Base-by-base conservation (phyloP, 306 rosid genomes). In the Parietaria judaica region DNA sequence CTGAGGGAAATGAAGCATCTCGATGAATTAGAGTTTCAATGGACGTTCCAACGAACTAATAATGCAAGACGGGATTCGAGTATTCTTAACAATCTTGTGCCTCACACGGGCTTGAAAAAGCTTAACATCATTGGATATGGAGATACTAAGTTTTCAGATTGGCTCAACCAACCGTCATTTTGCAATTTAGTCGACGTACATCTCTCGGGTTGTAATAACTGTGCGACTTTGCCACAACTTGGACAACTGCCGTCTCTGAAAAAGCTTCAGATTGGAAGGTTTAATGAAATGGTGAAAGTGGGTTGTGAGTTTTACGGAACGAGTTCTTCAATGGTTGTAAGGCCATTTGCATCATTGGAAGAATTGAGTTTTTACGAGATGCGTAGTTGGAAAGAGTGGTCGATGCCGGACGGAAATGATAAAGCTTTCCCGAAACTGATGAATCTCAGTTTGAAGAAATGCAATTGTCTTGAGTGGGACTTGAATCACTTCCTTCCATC, bases 161-260 rank as follows among this genome's bases (percentile, higher is more conserved):
- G 70, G 78, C 3, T 78, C 0, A 12, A 52, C 43, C 31, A 66
- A 23, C 17, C 4, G 44, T 55, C 34, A 11, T 14, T 65, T 8
- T 3, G 38, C 54, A 60, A 54, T 53, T 37, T 72, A 34, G 46
- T 6, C 14, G 50, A 6, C 37, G 0, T 62, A 15, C 34, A 14
- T 0, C 73, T 68, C 41, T 0, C 0, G 0, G 0, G 5, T 0
- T 68, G 46, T 13, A 38, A 5, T 34, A 41, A 43, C 1, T 52
- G 61, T 5, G 3, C 1, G 1, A 6, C 52, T 6, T 43, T 61
- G 47, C 66, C 75, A 39, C 14, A 43, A 8, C 54, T 73, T 34
- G 73, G 52, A 5, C 53, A 34, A 17, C 66, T 78, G 52, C 75
- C 67, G 8, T n/a, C 43, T 17, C 66, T 69, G 5, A 36, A 14